Conservation (phyloP, 192 early-diverging fungal genomes). For the Coemansia brasiliensis region DNA sequence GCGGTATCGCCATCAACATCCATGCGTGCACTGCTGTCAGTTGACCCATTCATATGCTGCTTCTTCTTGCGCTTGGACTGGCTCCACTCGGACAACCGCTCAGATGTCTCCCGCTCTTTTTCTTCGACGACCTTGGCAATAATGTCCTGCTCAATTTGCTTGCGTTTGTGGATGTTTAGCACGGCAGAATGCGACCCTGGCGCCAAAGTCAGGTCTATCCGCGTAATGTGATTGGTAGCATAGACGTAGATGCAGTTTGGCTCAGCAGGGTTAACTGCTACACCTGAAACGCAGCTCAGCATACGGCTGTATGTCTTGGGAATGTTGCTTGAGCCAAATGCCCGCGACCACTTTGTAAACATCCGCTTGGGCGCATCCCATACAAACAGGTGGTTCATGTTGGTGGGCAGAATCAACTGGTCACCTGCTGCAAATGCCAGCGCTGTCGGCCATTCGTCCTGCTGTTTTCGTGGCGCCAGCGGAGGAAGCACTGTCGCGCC, state of each 20-base stretch:
- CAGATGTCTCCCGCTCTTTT: constrained; percentile 22
- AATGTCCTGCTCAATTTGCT: constrained; percentile 55
- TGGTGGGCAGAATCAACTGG: constrained; percentile 54
- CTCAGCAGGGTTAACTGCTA: constrained; percentile 66
- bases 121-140: constrained; percentile 42
- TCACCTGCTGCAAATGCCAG: constrained; percentile 24
- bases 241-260: constrained; percentile 67
- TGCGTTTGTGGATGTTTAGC: constrained; percentile 61
- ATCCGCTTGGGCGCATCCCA: constrained; percentile 66
- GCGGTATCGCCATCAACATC: constrained; percentile 31
- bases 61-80: constrained; percentile 53
- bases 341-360: constrained; percentile 81
- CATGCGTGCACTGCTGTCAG: constrained; percentile 33
- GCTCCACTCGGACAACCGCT: constrained; percentile 44
- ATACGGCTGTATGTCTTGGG: constrained; percentile 65
- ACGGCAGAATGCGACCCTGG: constrained; percentile 58
- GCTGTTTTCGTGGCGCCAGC: constrained; percentile 13
- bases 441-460: constrained; percentile 27
- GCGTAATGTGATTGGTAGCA: constrained; percentile 68
- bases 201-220: constrained; percentile 67
- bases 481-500: constrained; percentile 37
- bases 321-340: constrained; percentile 61
- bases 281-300: constrained; percentile 72
- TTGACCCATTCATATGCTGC: constrained; percentile 23
- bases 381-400: constrained; percentile 74